Conservation (phyloP, 225 moss, liverwort and hornwort species). For the Polytrichum commune region DNA sequence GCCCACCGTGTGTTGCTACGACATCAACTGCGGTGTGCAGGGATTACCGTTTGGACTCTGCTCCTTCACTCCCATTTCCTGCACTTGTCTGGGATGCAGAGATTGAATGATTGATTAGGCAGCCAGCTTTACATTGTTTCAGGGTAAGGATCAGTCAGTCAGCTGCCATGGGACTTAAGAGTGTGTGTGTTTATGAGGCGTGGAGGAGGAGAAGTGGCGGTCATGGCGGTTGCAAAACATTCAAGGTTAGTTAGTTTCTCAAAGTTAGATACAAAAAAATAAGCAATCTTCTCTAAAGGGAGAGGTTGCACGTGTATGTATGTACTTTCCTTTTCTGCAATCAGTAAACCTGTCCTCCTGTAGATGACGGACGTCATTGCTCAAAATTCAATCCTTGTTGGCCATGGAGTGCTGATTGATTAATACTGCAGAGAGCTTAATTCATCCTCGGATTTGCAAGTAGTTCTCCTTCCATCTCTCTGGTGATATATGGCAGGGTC, state of each 20-base stretch:
- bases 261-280: constrained; percentile 14
- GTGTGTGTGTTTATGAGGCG: not conserved
- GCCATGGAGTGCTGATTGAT: not conserved
- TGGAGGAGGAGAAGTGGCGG: not conserved
- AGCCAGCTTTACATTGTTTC: not conserved
- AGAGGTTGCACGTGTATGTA: constrained; percentile 29
- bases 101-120: constrained; percentile 16
- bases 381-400: no score
- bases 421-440: no score
- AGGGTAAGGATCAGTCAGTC: no score
- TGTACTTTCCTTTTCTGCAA: not conserved
- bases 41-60: constrained; percentile 56
- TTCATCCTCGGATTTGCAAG: no score
- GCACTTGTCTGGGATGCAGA: constrained; percentile 52
- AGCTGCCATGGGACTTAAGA: not conserved
- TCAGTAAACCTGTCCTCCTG: no score
- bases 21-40: constrained; percentile 41
- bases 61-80: constrained; percentile 57
- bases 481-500: no score
- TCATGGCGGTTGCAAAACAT: not conserved
- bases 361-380: no score
- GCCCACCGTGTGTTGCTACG: constrained; percentile 58
- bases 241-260: not conserved
- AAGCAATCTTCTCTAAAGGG: constrained; percentile 43
- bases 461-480: no score